Conservation (phyloP, 2,329 filamentous ascomycete species). For the Apiospora rasikravindrae region DNA sequence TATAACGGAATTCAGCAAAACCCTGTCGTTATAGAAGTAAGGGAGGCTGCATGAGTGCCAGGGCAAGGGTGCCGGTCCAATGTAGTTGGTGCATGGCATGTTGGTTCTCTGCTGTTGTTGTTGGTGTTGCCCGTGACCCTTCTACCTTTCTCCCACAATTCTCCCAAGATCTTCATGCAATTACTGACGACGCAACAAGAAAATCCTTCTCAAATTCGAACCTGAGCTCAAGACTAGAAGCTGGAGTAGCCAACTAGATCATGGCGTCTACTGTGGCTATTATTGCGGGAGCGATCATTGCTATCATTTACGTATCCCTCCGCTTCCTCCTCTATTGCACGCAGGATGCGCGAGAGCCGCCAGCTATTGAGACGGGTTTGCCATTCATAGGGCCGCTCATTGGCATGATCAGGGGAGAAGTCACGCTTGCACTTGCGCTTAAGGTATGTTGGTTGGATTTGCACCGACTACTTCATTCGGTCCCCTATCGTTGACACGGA, state of each 20-base stretch:
- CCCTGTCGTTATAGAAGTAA: no score
- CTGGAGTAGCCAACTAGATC: background rate
- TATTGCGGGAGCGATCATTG: background rate
- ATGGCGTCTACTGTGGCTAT: background rate
- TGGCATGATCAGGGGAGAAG: constrained; percentile 30
- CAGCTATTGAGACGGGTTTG: constrained; percentile 28
- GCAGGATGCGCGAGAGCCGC: constrained; percentile 33
- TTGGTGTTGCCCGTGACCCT: background rate
- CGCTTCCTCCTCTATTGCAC: constrained; percentile 30
- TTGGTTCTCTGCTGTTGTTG: background rate
- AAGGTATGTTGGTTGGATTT: constrained; percentile 22
- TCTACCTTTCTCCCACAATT: background rate
- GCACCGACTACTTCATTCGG: background rate
- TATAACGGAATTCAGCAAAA: no score
- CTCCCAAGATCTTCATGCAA: background rate
- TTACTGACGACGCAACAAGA: no score
- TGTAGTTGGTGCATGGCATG: background rate
- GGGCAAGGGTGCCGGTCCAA: no score
- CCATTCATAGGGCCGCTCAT: constrained; percentile 34
- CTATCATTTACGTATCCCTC: constrained; percentile 24
- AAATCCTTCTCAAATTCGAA: background rate
- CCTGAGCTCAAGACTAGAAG: background rate
- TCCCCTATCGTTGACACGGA: background rate
- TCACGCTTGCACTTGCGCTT: constrained; percentile 25
- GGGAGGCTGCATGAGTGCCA: no score